Evolutionary conservation across 441 rosid genomes (phyloP).

Genomic region (Raphanus hybrid): DNA sequence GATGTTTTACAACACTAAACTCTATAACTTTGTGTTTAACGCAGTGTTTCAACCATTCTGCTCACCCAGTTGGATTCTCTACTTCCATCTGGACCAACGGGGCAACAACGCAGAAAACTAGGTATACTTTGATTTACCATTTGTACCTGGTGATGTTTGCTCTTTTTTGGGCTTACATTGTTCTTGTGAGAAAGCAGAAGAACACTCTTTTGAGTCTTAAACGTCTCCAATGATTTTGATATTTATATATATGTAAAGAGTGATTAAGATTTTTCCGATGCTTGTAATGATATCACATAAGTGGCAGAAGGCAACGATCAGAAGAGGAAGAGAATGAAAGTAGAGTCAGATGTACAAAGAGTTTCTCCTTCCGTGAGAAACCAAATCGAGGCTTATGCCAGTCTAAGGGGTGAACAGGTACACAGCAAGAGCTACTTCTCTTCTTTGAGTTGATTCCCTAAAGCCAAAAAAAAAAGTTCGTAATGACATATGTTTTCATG

Average conservation of each 20-base stretch:
- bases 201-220: slow-evolving; percentile 4
- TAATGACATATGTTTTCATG: slow-evolving; percentile 13
- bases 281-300: slow-evolving; percentile 47
- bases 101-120: slow-evolving; percentile 80
- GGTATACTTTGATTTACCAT: slow-evolving; percentile 50
- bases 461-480: background rate
- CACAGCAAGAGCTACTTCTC: background rate
- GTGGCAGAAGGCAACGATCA: slow-evolving; percentile 82
- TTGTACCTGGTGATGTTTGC: slow-evolving; percentile 24
- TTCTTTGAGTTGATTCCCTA: slow-evolving; percentile 7
- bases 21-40: background rate
- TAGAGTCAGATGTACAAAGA: slow-evolving; percentile 73
- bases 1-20: too few species aligned
- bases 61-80: slow-evolving; percentile 72
- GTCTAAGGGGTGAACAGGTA: slow-evolving; percentile 94
- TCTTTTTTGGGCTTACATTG: background rate
- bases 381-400: slow-evolving; percentile 75
- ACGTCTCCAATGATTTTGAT: slow-evolving; percentile 10
- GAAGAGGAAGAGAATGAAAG: slow-evolving; percentile 84
- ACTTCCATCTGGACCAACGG: slow-evolving; percentile 75
- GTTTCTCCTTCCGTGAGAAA: slow-evolving; percentile 67
- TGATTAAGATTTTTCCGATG: slow-evolving; percentile 36
- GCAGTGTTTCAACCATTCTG: slow-evolving; percentile 65
- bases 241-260: slow-evolving; percentile 3
- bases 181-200: slow-evolving; percentile 14